These are phyloP conservation scores for Lachnellula cervina DNA, from an alignment of 2,329 filamentous ascomycete genomes.

Conservation along the genomic window DNA sequence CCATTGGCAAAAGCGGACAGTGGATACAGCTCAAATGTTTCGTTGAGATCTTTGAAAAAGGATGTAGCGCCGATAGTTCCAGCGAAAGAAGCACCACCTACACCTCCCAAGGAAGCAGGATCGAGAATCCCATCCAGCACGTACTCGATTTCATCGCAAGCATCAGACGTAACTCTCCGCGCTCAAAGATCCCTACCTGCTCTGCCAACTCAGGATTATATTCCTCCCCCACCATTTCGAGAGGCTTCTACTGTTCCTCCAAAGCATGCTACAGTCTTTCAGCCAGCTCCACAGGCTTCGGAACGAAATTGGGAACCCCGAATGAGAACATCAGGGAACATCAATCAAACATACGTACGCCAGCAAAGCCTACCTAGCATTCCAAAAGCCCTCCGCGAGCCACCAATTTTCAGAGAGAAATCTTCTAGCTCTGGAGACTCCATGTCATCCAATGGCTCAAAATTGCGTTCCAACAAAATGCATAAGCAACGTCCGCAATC, in stretches of 20 bases:
- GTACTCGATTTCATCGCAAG: conserved; percentile 8
- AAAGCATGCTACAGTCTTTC: neutral
- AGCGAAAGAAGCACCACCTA: conserved; percentile 15
- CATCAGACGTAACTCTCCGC: conserved; percentile 9
- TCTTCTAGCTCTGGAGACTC: neutral
- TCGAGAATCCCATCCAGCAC: conserved; percentile 12
- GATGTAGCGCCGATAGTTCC: conserved; percentile 11
- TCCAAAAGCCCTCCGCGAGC: neutral
- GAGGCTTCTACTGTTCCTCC: conserved; percentile 12
- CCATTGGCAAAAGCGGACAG: conserved; percentile 54
- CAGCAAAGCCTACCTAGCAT: conserved; percentile 12
- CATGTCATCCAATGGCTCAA: neutral
- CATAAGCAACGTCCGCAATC: conserved; percentile 9
- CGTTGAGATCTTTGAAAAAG: conserved; percentile 47
- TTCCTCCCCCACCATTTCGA: conserved; percentile 8
- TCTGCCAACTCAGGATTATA: conserved; percentile 6
- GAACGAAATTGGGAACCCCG: neutral
- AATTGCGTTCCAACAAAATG: neutral
- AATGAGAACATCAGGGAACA: conserved; percentile 2
- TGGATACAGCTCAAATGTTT: conserved; percentile 57
- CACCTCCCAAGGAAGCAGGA: conserved; percentile 12
- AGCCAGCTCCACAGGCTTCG: neutral
- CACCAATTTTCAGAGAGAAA: neutral
- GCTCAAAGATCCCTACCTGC: conserved; percentile 15
- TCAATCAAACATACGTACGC: neutral